Conservation (phyloP, 305 asterid species). For the Solanum hybrid region DNA sequence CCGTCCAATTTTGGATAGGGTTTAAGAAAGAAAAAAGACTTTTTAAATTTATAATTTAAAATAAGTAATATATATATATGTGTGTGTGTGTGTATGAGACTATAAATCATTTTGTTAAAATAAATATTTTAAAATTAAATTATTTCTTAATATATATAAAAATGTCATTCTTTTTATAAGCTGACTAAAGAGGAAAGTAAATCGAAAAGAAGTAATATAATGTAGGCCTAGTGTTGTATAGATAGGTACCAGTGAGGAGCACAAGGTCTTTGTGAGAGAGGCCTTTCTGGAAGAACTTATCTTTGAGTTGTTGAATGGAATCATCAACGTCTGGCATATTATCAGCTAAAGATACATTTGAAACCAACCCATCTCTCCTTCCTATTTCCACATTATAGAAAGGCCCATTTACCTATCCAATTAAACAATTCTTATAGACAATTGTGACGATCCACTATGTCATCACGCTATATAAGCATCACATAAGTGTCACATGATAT, state of each 20-base stretch:
- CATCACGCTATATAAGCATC: background rate
- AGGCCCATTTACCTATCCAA: background rate
- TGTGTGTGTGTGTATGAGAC: no score
- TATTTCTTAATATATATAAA: no score
- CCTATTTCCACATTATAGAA: background rate
- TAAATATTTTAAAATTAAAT: no score
- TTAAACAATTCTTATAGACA: background rate
- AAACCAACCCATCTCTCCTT: background rate
- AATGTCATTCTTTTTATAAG: no score
- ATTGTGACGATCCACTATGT: background rate
- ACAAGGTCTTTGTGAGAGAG: background rate
- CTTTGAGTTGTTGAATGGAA: background rate
- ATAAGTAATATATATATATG: no score
- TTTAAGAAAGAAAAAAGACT: no score
- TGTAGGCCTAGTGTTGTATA: background rate
- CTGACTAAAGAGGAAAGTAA: no score
- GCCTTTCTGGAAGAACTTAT: background rate
- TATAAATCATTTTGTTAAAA: no score
- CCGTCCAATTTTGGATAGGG: no score
- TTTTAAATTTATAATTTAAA: no score
- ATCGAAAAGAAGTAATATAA: no score
- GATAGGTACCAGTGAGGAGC: background rate
- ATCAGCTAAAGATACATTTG: background rate
- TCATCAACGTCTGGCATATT: background rate
- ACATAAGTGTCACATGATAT: background rate